Percentiles rank a stretch among this genome's conserved stretches.
phyloP scores from a whole-genome alignment of 768 basidiomycete genomes.

The Pleurotus tuoliensis region DNA sequence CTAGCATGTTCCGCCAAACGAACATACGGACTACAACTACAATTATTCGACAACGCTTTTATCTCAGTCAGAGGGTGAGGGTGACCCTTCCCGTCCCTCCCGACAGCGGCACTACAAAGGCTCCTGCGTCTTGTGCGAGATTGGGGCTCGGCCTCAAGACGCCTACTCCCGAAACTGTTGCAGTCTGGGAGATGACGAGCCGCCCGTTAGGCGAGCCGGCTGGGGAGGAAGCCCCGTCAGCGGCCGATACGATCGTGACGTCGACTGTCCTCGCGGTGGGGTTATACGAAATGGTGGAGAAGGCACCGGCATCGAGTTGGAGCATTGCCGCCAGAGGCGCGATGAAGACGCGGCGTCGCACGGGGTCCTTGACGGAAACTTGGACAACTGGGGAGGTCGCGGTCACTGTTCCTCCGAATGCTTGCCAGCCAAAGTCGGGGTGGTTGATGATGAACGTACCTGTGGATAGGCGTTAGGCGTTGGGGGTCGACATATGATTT shows the following conservation, averaged over 20 bases:
- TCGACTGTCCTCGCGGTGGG: slow-evolving; percentile 32
- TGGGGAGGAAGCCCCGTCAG: slow-evolving; percentile 34
- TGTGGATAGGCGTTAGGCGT: background rate
- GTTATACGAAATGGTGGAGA: slow-evolving; percentile 38
- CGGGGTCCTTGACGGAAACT: slow-evolving; percentile 42
- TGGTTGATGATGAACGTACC: slow-evolving; percentile 43
- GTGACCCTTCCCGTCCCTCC: slow-evolving; percentile 35
- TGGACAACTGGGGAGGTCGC: slow-evolving; percentile 36
- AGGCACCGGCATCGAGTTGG: slow-evolving; percentile 48
- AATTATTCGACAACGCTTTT: background rate
- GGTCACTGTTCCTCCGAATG: slow-evolving; percentile 47
- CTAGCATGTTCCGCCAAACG: background rate
- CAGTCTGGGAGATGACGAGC: slow-evolving; percentile 40
- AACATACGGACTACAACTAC: background rate
- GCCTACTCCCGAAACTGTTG: slow-evolving; percentile 32
- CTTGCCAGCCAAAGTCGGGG: slow-evolving; percentile 59
- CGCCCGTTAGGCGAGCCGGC: slow-evolving; percentile 45
- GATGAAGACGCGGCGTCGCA: slow-evolving; percentile 48
- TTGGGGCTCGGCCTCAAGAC: slow-evolving; percentile 34
- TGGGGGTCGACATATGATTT: background rate
- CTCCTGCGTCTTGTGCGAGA: slow-evolving; percentile 39
- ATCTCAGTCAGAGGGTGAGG: slow-evolving; percentile 11
- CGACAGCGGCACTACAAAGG: slow-evolving; percentile 40
- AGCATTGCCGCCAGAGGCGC: slow-evolving; percentile 45
- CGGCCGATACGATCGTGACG: slow-evolving; percentile 35